Evolutionary conservation across 129 eudicot species (phyloP), one percentile per base, ranked within the genome.

Genomic region (Arctium lappa): DNA sequence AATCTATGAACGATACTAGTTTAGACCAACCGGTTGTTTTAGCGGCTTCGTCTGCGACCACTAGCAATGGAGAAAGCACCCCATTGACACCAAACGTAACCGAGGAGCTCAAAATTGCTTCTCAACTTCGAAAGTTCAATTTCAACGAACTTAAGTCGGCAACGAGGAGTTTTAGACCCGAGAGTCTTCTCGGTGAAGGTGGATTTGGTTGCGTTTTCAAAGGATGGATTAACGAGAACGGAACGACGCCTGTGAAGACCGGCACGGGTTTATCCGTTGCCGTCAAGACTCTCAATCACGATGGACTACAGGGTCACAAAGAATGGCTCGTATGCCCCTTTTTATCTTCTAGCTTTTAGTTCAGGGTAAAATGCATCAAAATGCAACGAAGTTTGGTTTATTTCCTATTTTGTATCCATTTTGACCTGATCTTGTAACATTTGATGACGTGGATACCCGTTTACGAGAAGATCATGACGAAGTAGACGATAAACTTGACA

Each of bases 261-360:
- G 97, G 98, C 27, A 87, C 94, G 2, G 99, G 98, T n/a, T 90
- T 93, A 77, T 80, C 98, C 0, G 99, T 95, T 86, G 99, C 99
- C 1, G 99, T 95, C 36, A 95, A 95, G 83, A 95, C 97, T 68
- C 97, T 93, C 76, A 95, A 95, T 78, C 98, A 91, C 46, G 97
- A 91, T 81, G 99, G 99, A 60, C 92, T 93, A 75, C 99, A 95
- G 91, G 99, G 99, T 81, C 99, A 95, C 82, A 95, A 86, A 87
- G 99, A 95, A 83, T 95, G 99, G 99, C 93, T 95, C 65, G 99
- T 93, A 90, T 8, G 94, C 15, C 3, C 22, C 9, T 60, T 62
- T 30, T 46, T 77, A 31, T 36, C 6, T 72, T 71, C 77, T 9
- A 30, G 0, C 4, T 10, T 11, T 46, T 46, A 10, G 16, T 10